A percentile compares a stretch with the other conserved stretches of the same genome.
phyloP scores from a whole-genome alignment of 1,284 basidiomycete species.

The Testicularia cyperi region DNA sequence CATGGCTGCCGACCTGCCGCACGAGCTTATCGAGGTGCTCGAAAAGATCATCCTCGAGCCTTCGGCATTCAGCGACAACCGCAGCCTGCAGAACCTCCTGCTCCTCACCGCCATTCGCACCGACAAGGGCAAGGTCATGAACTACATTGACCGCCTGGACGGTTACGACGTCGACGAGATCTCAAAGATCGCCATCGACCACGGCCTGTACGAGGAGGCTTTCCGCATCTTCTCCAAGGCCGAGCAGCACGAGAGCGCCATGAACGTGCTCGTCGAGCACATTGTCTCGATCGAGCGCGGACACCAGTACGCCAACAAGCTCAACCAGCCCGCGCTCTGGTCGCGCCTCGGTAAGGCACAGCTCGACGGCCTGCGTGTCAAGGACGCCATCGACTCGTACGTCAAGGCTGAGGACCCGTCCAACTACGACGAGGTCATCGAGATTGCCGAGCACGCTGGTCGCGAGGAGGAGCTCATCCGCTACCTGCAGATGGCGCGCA shows the following conservation, averaged over 20 bases:
- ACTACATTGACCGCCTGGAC: slow-evolving; percentile 95
- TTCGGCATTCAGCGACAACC: slow-evolving; percentile 95
- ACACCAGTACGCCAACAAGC: slow-evolving; percentile 91
- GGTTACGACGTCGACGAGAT: slow-evolving; percentile 95
- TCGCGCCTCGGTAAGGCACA: slow-evolving; percentile 97
- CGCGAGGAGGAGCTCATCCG: slow-evolving; percentile 98
- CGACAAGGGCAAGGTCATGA: slow-evolving; percentile 97
- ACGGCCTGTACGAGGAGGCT: slow-evolving; percentile 94
- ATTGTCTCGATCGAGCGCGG: slow-evolving; percentile 97
- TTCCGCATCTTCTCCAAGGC: slow-evolving; percentile 64
- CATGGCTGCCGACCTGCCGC: slow-evolving; percentile 92
- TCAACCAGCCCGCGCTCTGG: slow-evolving; percentile 96
- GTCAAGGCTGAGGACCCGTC: slow-evolving; percentile 96
- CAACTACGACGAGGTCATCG: slow-evolving; percentile 94
- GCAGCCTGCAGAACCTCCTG: slow-evolving; percentile 71
- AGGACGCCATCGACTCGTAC: slow-evolving; percentile 98
- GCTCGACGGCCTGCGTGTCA: slow-evolving; percentile 95
- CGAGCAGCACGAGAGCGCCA: slow-evolving; percentile 68
- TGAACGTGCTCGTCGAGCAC: slow-evolving; percentile 97
- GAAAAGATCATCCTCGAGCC: slow-evolving; percentile 99
- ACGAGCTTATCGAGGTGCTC: slow-evolving; percentile 93
- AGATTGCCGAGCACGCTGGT: slow-evolving; percentile 91
- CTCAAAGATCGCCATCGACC: slow-evolving; percentile 93
- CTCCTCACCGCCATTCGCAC: slow-evolving; percentile 94
- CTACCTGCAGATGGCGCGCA: slow-evolving; percentile 99